These are phyloP conservation scores for Cymbopogon citratus DNA, from an alignment of 176 grass and related monocot species.

Conservation along the genomic window DNA sequence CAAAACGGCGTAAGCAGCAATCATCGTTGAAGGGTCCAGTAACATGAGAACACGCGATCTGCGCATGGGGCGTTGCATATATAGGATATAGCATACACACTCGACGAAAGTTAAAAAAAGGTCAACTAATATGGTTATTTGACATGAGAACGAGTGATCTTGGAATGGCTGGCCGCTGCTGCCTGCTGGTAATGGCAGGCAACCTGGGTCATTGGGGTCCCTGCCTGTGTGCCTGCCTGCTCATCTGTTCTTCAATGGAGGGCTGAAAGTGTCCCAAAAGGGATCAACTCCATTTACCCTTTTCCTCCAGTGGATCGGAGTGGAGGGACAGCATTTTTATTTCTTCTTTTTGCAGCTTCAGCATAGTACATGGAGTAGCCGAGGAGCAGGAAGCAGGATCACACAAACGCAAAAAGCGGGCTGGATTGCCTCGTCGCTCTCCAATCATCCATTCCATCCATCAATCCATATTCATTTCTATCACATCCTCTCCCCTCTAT, in stretches of 20 bases:
- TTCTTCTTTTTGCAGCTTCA: background rate
- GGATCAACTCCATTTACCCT: constrained; percentile 34
- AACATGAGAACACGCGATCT: background rate
- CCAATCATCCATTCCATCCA: background rate
- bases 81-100: too few species aligned
- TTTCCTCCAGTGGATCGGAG: constrained; percentile 4
- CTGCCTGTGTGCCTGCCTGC: background rate
- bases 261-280: constrained; percentile 20
- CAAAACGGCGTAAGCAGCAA: background rate
- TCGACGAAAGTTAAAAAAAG: too few species aligned
- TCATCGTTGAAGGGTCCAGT: background rate
- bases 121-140: background rate
- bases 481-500: background rate
- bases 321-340: background rate
- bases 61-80: background rate
- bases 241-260: background rate
- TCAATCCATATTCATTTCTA: constrained; percentile 6
- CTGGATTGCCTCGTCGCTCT: background rate
- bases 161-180: too few species aligned
- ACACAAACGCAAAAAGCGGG: constrained; percentile 1
- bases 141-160: background rate
- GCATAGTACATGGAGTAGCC: background rate
- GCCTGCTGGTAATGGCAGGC: background rate
- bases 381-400: constrained; percentile 4
- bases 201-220: background rate